Evolutionary conservation across 2,329 filamentous ascomycete species (phyloP), one percentile per base, ranked within the genome.

Genomic region (Graphilbum fragrans): DNA sequence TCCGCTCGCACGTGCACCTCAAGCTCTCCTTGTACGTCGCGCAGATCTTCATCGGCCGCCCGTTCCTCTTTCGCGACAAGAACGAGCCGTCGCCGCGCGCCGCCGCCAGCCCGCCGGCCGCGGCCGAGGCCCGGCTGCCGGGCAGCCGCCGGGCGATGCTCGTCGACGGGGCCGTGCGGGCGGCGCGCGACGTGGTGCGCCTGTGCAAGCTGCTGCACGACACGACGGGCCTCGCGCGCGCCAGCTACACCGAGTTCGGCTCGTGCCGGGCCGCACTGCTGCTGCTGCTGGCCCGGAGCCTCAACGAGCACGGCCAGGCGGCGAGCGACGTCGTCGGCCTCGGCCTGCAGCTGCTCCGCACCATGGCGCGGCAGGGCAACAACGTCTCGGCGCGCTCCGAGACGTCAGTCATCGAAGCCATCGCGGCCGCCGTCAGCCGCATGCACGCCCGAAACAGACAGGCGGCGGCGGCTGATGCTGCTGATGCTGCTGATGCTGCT

Each of bases 211-310:
- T 65, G 4, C 61, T 74, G 5, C 63, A 65, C 32, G 64, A 64
- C 35, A 66, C 64, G n/a, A 64, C 66, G 14, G 70, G 70, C 16
- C 66, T 74, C 40, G 69, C 70, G 6, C 63, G 69, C 23, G 67
- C 69, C 3, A 72, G 69, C 0, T 74, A 73, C 48, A 72, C 69
- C 4, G 70, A 74, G 47, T 74, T 72, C 50, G 71, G 67, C 50
- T 67, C 70, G 3, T 72, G 69, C 39, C 68, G 70, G 34, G 69
- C 69, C 10, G 69, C 70, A 9, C 55, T 74, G 6, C 58, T 74
- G 3, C 69, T 73, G 22, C 42, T 51, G 40, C 45, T 51, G 16
- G 48, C 49, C n/a, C 48, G 48, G 31, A 48, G 47, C 17, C 42
- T 43, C 33, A 25, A 40, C 25, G 34, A 37, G 38, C 20, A 38